A percentile compares a stretch with the other conserved stretches of the same genome.
These are phyloP conservation scores for Dactylellina parvicollis DNA, from an alignment of 2,329 filamentous ascomycete genomes.

Conservation along the genomic window DNA sequence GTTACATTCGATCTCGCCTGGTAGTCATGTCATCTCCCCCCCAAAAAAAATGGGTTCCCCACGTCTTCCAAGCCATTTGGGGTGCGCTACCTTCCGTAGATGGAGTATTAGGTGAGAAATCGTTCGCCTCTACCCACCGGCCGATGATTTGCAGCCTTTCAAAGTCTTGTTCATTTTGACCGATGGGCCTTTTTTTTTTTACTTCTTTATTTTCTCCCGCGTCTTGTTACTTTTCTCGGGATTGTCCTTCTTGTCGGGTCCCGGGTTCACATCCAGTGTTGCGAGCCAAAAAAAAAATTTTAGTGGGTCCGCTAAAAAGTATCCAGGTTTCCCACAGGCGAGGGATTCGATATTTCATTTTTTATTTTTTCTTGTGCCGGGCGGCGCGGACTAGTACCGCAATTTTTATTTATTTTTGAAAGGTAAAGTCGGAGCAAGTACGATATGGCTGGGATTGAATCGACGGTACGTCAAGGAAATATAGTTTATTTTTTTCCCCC, in stretches of 20 bases:
- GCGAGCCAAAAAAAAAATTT: conserved; percentile 25
- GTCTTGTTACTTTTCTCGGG: conserved; percentile 47
- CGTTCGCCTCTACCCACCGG: conserved; percentile 38
- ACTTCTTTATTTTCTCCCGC: conserved; percentile 50
- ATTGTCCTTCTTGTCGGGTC: conserved; percentile 52
- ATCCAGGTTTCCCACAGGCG: conserved; percentile 54
- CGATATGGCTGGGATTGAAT: conserved; percentile 25
- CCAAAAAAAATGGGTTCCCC: conserved; percentile 14
- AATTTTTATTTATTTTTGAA: background rate
- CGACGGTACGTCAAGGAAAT: too few relatives aligned
- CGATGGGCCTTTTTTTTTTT: conserved; percentile 19
- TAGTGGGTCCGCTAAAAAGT: conserved; percentile 54
- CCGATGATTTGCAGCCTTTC: background rate
- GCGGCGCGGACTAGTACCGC: too few relatives aligned
- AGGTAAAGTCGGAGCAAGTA: background rate
- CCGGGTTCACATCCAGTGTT: conserved; percentile 55
- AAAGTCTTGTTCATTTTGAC: background rate
- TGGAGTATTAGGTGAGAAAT: conserved; percentile 48
- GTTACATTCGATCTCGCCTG: too few relatives aligned
- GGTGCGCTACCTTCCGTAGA: conserved; percentile 43
- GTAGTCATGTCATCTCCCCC: too few relatives aligned
- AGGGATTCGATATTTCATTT: conserved; percentile 51
- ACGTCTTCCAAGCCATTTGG: conserved; percentile 6
- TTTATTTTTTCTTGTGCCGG: conserved; percentile 29
- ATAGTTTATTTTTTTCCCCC: background rate